Base-by-base conservation (phyloP, 805 yeast species). In the Nakazawaea ishiwadae region DNA sequence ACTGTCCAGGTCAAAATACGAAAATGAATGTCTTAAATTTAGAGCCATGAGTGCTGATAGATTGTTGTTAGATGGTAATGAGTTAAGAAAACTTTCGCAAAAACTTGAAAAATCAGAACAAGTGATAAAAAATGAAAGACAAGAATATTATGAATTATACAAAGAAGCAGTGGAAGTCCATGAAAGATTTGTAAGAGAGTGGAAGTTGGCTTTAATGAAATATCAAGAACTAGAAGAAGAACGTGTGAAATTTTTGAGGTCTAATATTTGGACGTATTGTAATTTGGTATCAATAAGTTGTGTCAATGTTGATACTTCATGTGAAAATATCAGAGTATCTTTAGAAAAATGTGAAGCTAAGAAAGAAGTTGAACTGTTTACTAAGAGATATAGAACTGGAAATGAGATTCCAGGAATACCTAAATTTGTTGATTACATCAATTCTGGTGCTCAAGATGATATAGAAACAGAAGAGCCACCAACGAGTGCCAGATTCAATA, bases 201-300 rank as follows among this genome's bases (percentile, higher is more conserved):
- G 96, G 96, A 67, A 70, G 44, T 55, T 66, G 4, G 69, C 84
- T 0, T 73, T 86, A 34, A 77, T 71, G 48, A 73, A 73, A 47
- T 67, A 82, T 47, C 89, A 87, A 59, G 71, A 65, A 40, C 59
- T 84, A 35, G 96, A 87, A 55, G 75, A 77, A 37, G 88, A 84
- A 54, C 72, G 90, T 47, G 74, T 85, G 42, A 82, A 81, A 51
- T 73, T 79, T 47, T 54, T 84, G 43, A 82, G 85, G 52, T 66
- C 81, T 14, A 84, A 80, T 50, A 59, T 88, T 45, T 88, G 95
- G 84, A 84, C 79, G 32, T 86, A 71, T 53, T 79, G 91, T 35
- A 87, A 87, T 59, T 69, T 79, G 30, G 68, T 84, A 7, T 84
- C 95, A 6, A 71, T 86, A 0, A 69, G 80, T 3, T 88, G 96